Evolutionary conservation across 1,139 yeast species (phyloP), one percentile per base, ranked within the genome.

Genomic region (Sugiyamaella novakii): DNA sequence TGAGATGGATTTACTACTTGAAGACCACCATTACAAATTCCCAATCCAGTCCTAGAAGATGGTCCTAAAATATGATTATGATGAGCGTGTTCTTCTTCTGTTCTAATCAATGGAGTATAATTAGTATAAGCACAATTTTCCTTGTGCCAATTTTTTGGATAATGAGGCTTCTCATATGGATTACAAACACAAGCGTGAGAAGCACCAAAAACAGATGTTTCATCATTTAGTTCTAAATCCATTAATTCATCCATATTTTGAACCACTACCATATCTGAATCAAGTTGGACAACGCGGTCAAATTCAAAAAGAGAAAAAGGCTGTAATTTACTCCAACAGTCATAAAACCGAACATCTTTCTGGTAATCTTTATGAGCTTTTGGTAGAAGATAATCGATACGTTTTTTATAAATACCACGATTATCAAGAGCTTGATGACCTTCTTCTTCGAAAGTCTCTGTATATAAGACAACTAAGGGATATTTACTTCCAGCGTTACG

Each of bases 131-230:
- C 74, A 55, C 84, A 79, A 58, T 78, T 78, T 38, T 64, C 68
- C 1, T 68, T 66, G 2, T 68, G 55, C 83, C 83, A 79, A 53
- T 75, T 68, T 43, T 57, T 53, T n/a, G 84, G 84, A 54, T 79
- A 79, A 56, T 79, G 80, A 1, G 70, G 57, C 53, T 72, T 71
- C 21, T 70, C 60, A 60, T 73, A 68, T 2, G 84, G 83, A 54
- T 79, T 79, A 62, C 83, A 79, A 17, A 77, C 79, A 60, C 84
- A 79, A 1, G 83, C 83, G 56, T 79, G 80, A n/a, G 77, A 62
- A 0, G 82, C 81, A 0, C 81, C 83, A 64, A 78, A 78, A 1
- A 69, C 71, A 2, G 61, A 62, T 17, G 60, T 58, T 36, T 64
- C 54, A 1, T 57, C 62, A 37, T 62, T 55, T 29, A 76, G 60